Conservation (phyloP, 352 stramenopile species). For the Pythium vanterpoolii region DNA sequence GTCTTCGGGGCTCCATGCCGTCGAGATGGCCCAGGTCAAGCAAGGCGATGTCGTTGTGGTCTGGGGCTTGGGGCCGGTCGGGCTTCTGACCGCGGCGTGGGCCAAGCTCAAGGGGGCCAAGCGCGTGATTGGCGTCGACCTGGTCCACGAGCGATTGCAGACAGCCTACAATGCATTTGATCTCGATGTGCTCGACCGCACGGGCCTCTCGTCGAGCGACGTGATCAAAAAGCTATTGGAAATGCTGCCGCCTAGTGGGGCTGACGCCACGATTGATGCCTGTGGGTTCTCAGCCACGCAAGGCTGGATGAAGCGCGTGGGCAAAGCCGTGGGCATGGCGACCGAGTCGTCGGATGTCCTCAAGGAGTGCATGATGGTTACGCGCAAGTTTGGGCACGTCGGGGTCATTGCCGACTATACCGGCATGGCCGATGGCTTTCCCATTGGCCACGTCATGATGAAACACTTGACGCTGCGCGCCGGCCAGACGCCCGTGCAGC, state of each 20-base stretch:
- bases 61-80: conserved; percentile 65
- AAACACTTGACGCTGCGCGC: conserved; percentile 55
- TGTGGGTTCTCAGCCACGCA: conserved; percentile 31
- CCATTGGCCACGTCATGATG: conserved; percentile 57
- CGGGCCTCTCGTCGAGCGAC: conserved; percentile 38
- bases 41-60: conserved; percentile 50
- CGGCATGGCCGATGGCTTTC: conserved; percentile 38
- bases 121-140: conserved; percentile 54
- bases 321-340: conserved; percentile 51
- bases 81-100: conserved; percentile 53
- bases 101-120: conserved; percentile 63
- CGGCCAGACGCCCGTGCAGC: conserved; percentile 46
- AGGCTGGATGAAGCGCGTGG: conserved; percentile 40
- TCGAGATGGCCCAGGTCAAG: conserved; percentile 50
- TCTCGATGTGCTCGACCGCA: conserved; percentile 61
- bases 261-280: conserved; percentile 57
- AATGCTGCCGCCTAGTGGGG: conserved; percentile 46
- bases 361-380: conserved; percentile 54
- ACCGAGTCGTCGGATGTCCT: conserved; percentile 50
- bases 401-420: conserved; percentile 55
- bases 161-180: conserved; percentile 56
- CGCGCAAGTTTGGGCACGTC: conserved; percentile 57
- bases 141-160: conserved; percentile 44
- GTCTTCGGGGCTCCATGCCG: conserved; percentile 52
- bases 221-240: conserved; percentile 46